Evolutionary conservation across 306 rosid species (phyloP).

Genomic region (Cyclanthera cordifolia): DNA sequence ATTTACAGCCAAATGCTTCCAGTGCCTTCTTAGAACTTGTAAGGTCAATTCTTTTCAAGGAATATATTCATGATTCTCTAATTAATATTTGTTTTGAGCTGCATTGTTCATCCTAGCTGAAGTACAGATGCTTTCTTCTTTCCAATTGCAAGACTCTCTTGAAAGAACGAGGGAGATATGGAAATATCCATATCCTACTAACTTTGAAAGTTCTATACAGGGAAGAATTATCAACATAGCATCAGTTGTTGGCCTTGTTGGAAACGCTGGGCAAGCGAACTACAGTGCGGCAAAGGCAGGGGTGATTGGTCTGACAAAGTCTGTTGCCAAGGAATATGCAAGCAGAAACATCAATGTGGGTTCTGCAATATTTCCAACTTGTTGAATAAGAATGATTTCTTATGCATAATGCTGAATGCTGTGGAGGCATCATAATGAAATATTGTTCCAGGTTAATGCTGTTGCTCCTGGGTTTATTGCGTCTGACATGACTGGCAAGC

Average conservation of each 20-base stretch:
- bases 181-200: not conserved
- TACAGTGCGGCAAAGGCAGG: constrained; percentile 99
- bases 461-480: constrained; percentile 96
- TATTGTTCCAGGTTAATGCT: constrained; percentile 70
- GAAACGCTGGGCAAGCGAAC: constrained; percentile 92
- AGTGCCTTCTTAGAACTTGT: not conserved
- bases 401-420: not conserved
- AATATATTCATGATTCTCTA: not conserved
- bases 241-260: constrained; percentile 89
- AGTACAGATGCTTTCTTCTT: constrained; percentile 3
- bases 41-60: not conserved
- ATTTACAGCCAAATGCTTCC: not conserved
- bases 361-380: not conserved
- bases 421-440: constrained; percentile 3
- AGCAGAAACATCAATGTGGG: constrained; percentile 82
- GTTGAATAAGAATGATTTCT: constrained; percentile 1
- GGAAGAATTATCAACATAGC: constrained; percentile 91
- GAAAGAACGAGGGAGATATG: not conserved
- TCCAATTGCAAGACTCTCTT: not conserved
- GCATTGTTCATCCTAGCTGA: not conserved
- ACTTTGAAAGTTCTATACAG: constrained; percentile 30
- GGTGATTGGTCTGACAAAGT: constrained; percentile 83
- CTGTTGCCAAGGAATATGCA: constrained; percentile 81
- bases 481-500: constrained; percentile 92
- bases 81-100: not conserved